These are phyloP conservation scores for Leccinum laetum DNA, from an alignment of 1,284 basidiomycete genomes.

Conservation along the genomic window DNA sequence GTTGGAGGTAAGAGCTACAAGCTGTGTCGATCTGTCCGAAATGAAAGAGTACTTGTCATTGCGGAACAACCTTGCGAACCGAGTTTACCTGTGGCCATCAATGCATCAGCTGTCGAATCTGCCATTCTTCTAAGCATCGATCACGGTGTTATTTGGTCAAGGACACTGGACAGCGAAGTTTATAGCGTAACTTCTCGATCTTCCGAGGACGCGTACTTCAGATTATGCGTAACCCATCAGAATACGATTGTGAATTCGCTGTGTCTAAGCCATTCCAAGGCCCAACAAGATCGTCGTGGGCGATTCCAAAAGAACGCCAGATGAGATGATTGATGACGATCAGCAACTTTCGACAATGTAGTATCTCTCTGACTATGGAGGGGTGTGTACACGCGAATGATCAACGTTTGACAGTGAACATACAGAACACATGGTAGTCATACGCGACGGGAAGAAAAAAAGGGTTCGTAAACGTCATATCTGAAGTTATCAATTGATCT, in stretches of 20 bases:
- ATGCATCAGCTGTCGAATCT: not conserved
- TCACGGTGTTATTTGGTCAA: not conserved
- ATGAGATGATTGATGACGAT: not conserved
- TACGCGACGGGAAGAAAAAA: slow-evolving; percentile 14
- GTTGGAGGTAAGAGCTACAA: not conserved
- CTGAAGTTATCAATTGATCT: slow-evolving; percentile 52
- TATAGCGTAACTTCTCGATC: not conserved
- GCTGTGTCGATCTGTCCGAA: not conserved
- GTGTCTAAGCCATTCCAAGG: not conserved
- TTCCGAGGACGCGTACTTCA: not conserved
- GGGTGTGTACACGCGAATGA: slow-evolving; percentile 11
- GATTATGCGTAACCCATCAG: not conserved
- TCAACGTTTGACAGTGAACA: slow-evolving; percentile 21
- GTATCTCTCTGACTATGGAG: not conserved
- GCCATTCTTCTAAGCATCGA: not conserved
- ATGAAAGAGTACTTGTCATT: not conserved
- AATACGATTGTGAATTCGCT: not conserved
- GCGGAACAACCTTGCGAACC: not conserved
- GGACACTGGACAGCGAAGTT: not conserved
- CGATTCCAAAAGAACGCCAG: not conserved
- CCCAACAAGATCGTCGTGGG: not conserved
- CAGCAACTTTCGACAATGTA: not conserved
- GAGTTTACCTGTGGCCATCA: not conserved
- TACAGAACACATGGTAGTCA: slow-evolving; percentile 24
- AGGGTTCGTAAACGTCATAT: slow-evolving; percentile 19